Conservation (phyloP, 129 eudicot species). For the Escallonia herrerae region DNA sequence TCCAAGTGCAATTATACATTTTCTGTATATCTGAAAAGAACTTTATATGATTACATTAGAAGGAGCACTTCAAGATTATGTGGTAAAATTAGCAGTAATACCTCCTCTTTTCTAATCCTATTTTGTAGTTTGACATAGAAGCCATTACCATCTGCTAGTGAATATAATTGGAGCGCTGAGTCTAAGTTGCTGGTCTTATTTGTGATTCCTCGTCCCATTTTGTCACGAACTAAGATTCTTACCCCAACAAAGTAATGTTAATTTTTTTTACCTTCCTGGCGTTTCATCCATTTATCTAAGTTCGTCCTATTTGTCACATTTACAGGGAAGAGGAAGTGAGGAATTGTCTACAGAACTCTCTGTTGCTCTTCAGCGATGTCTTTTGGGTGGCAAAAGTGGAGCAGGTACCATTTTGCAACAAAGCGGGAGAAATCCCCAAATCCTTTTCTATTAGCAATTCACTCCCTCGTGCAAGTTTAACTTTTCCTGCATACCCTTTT, state of each 20-base stretch:
- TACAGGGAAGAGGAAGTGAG: constrained; percentile 95
- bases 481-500: background rate
- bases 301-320: constrained; percentile 3
- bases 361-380: constrained; percentile 70
- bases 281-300: constrained; percentile 4
- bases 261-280: background rate
- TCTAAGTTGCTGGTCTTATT: too few species aligned
- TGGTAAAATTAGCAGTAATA: too few species aligned
- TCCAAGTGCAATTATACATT: too few species aligned
- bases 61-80: too few species aligned
- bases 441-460: background rate
- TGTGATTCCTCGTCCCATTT: background rate
- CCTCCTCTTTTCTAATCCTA: too few species aligned
- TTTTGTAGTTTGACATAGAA: too few species aligned
- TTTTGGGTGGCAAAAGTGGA: constrained; percentile 92
- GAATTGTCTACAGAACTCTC: constrained; percentile 76
- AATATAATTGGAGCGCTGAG: too few species aligned
- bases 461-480: background rate
- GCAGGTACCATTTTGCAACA: constrained; percentile 42
- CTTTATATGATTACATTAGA: too few species aligned
- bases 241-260: too few species aligned
- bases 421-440: background rate
- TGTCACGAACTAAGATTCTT: background rate
- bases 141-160: too few species aligned
- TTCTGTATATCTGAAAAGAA: too few species aligned